Conservation (phyloP, 1,284 basidiomycete species). For the Takashimella koratensis region DNA sequence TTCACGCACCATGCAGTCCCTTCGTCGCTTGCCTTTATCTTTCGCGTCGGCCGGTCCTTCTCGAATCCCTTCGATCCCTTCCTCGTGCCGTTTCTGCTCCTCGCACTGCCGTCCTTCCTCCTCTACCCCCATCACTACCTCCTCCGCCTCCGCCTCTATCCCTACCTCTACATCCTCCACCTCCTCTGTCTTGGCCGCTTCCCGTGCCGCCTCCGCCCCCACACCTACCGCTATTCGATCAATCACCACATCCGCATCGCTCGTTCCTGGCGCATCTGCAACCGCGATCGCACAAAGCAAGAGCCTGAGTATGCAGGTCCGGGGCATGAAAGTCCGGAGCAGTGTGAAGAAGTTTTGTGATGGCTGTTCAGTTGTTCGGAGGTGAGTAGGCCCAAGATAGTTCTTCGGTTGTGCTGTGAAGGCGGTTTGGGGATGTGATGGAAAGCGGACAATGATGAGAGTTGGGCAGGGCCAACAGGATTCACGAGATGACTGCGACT, state of each 20-base stretch:
- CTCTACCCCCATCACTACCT: background rate
- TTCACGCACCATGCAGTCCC: too few species aligned
- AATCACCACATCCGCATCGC: background rate
- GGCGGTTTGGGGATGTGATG: background rate
- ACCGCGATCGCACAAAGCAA: too few species aligned
- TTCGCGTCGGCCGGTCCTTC: too few species aligned
- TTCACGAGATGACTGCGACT: background rate
- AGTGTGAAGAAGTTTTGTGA: slow-evolving; percentile 92
- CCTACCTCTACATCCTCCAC: too few species aligned
- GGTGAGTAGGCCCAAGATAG: slow-evolving; percentile 31
- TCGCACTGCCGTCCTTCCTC: background rate
- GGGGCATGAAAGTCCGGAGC: slow-evolving; percentile 95
- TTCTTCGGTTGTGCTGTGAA: too few species aligned
- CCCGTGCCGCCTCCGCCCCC: background rate
- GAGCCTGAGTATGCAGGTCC: slow-evolving; percentile 27
- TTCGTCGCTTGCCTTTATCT: too few species aligned
- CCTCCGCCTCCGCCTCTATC: background rate
- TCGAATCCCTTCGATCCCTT: too few species aligned
- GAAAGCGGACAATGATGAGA: background rate
- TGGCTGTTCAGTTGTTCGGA: slow-evolving; percentile 75
- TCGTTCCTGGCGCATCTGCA: too few species aligned
- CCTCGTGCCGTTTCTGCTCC: background rate
- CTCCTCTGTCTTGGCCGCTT: background rate
- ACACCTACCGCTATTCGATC: too few species aligned
- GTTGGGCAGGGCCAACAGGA: background rate